Evolutionary conservation across 1,139 yeast genomes (phyloP), one percentile per base, ranked within the genome.

Genomic region (Taphrina sp.): DNA sequence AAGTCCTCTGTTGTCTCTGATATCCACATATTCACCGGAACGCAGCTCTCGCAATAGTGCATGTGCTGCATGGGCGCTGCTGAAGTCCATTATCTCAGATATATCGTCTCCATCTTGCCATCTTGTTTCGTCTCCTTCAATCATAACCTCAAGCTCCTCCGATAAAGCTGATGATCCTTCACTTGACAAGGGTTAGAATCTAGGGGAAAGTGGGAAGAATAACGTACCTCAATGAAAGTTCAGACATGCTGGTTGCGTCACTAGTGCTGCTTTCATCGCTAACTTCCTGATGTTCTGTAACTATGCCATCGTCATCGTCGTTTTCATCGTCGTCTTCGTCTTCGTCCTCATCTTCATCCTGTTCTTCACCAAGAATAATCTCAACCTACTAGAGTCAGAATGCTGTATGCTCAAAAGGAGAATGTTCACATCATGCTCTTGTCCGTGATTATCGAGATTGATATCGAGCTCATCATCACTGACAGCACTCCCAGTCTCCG

Each of bases 401-500:
- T 12, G 12, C 31, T 28, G n/a, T n/a, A n/a, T n/a, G n/a, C n/a
- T n/a, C n/a, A n/a, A n/a, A n/a, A n/a, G n/a, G n/a, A n/a, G n/a
- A n/a, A n/a, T n/a, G n/a, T 12, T 37, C 31, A 37, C 34, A 34
- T 49, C 43, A 24, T 49, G 39, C 10, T 26, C 41, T 14, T 24
- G 31, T n/a, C n/a, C 65, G 17, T 64, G 67, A 36, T 62, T 67
- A 37, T 60, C 66, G 3, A 60, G 66, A 37, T 70, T 73, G 10
- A 69, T 73, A 20, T 64, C 66, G 63, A 63, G 61, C 38, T 65
- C 70, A n/a, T 65, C 69, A 38, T 65, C 70, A 17, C 63, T 61
- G 42, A 59, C 60, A 24, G 55, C 61, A 22, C 61, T 58, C 16
- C 58, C 61, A 19, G 58, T 54, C 31, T 57, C 63, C 24, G 62